Evolutionary conservation across 2,329 filamentous ascomycete species (phyloP).

Genomic region (Sporothrix variecibatus): DNA sequence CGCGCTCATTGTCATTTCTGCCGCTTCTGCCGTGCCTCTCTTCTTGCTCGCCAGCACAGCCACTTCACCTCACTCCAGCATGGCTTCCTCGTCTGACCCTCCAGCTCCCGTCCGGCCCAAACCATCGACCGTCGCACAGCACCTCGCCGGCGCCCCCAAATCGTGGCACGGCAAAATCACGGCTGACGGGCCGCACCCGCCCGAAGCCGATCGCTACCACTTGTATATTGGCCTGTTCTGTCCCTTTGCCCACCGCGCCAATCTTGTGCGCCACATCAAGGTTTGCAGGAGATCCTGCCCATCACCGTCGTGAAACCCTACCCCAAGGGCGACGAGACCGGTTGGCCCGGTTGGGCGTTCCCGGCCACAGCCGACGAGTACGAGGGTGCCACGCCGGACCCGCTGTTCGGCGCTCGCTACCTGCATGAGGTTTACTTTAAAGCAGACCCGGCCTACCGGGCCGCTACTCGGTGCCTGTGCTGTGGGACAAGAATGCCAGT

Average conservation of each 20-base stretch:
- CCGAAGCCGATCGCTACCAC: slow-evolving; percentile 35
- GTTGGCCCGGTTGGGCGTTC: slow-evolving; percentile 66
- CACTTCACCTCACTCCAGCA: background rate
- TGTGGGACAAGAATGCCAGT: slow-evolving; percentile 61
- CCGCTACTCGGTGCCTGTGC: slow-evolving; percentile 59
- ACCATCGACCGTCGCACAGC: slow-evolving; percentile 30
- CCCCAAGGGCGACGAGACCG: slow-evolving; percentile 64
- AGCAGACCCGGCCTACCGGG: slow-evolving; percentile 61
- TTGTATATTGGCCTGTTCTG: slow-evolving; percentile 59
- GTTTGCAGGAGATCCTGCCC: slow-evolving; percentile 55
- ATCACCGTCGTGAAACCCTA: slow-evolving; percentile 64
- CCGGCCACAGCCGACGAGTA: slow-evolving; percentile 55
- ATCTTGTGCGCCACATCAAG: slow-evolving; percentile 59
- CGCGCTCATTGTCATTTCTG: background rate
- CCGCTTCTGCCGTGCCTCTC: background rate
- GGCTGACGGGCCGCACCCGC: slow-evolving; percentile 33
- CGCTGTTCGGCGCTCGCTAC: slow-evolving; percentile 59
- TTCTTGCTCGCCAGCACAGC: background rate
- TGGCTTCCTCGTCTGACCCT: background rate
- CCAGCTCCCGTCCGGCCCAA: slow-evolving; percentile 19
- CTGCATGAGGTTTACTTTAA: slow-evolving; percentile 65
- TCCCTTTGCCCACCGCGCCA: slow-evolving; percentile 63
- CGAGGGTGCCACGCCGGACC: slow-evolving; percentile 60
- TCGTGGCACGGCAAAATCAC: slow-evolving; percentile 37
- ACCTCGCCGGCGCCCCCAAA: slow-evolving; percentile 31